Evolutionary conservation across 306 rosid genomes (phyloP).

Genomic region (Quercus rubra): DNA sequence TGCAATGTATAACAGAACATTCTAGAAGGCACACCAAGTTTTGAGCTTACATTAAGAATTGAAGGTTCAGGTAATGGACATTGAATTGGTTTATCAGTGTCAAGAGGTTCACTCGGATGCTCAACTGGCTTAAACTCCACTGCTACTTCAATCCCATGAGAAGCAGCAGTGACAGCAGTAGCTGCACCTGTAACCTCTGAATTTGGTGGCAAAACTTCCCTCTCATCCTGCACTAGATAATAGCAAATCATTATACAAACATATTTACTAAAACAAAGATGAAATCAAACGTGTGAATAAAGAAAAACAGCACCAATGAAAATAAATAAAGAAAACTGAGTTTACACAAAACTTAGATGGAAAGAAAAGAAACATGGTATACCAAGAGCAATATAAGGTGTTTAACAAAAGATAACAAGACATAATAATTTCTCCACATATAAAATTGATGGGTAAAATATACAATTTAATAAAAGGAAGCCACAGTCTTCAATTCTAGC

Average conservation of each 20-base stretch:
- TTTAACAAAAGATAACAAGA: not conserved
- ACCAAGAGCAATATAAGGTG: not conserved
- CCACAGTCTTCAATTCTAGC: no score
- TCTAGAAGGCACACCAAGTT: conserved; percentile 5
- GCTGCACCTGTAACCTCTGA: conserved; percentile 41
- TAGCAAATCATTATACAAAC: conserved; percentile 15
- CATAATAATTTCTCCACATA: not conserved
- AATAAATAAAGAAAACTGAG: not conserved
- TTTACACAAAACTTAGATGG: not conserved
- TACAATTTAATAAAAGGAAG: not conserved
- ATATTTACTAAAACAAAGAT: not conserved
- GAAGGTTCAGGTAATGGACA: conserved; percentile 95
- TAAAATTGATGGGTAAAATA: not conserved
- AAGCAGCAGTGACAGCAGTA: conserved; percentile 36
- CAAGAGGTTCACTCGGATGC: conserved; percentile 84
- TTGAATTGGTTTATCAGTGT: conserved; percentile 75
- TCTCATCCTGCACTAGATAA: conserved; percentile 61
- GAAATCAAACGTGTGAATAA: not conserved
- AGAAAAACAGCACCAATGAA: not conserved
- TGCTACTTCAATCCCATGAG: conserved; percentile 92
- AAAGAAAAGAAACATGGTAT: not conserved
- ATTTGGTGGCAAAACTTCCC: conserved; percentile 58
- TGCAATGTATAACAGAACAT: not conserved
- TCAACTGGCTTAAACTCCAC: conserved; percentile 96
- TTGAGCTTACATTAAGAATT: conserved; percentile 73